Evolutionary conservation across 768 basidiomycete species (phyloP).

Genomic region (Astraeus odoratus): DNA sequence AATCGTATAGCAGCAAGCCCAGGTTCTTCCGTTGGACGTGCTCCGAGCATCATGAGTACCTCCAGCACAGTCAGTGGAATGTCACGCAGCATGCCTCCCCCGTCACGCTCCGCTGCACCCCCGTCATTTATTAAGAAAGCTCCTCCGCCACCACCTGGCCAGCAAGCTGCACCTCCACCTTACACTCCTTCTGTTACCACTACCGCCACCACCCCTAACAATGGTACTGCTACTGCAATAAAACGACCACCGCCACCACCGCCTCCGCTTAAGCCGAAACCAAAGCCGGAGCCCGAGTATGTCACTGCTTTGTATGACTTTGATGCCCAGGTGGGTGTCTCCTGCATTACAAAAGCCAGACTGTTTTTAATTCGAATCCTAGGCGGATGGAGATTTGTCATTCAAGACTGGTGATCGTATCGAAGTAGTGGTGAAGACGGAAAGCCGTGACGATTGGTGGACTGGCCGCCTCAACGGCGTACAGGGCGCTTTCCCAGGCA

Average conservation of each 20-base stretch:
- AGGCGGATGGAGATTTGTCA: slow-evolving; percentile 89
- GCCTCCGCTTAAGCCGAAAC: slow-evolving; percentile 85
- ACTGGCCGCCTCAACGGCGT: slow-evolving; percentile 78
- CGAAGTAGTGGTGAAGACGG: slow-evolving; percentile 78
- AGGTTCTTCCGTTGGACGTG: slow-evolving; percentile 31
- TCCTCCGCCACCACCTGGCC: slow-evolving; percentile 29
- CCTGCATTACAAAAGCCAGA: neutral
- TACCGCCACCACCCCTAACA: slow-evolving; percentile 18
- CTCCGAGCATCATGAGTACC: slow-evolving; percentile 19
- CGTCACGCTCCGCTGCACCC: slow-evolving; percentile 9
- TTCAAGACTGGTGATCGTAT: slow-evolving; percentile 88
- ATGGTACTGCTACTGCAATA: slow-evolving; percentile 33
- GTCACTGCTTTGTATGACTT: slow-evolving; percentile 96
- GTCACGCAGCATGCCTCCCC: slow-evolving; percentile 20
- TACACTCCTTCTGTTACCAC: slow-evolving; percentile 5
- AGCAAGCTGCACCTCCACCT: slow-evolving; percentile 36
- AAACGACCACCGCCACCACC: slow-evolving; percentile 90
- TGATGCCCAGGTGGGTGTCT: slow-evolving; percentile 61
- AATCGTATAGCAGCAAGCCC: slow-evolving; percentile 32
- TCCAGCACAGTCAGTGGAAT: slow-evolving; percentile 22
- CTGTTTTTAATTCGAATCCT: neutral
- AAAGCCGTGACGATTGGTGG: slow-evolving; percentile 94
- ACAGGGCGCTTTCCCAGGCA: slow-evolving; percentile 89
- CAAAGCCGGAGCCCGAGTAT: slow-evolving; percentile 66
- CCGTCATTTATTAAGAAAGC: slow-evolving; percentile 36